phyloP scores from a whole-genome alignment of 108 stramenopile genomes.

The Nitzschia sp. region DNA sequence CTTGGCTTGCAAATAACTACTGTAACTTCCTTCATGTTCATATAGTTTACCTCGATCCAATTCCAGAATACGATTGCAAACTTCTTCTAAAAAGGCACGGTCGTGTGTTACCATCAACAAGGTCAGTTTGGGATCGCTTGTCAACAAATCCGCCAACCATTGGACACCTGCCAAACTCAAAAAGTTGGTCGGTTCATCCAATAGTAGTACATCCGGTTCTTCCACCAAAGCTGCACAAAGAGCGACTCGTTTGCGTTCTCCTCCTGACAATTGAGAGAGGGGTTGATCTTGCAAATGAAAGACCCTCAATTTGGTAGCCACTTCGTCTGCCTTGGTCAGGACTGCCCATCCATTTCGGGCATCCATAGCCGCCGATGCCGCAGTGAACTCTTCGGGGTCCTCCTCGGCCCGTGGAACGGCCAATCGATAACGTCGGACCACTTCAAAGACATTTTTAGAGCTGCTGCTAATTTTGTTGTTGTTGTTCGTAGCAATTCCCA shows the following conservation, averaged over 20 bases:
- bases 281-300: conserved; percentile 66
- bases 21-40: conserved; percentile 70
- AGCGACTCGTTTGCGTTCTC: conserved; percentile 86
- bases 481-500: conserved; percentile 48
- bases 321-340: conserved; percentile 78
- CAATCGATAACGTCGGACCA: conserved; percentile 60
- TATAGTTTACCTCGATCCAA: conserved; percentile 76
- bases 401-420: conserved; percentile 45
- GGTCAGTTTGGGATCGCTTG: conserved; percentile 73
- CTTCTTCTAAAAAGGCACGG: conserved; percentile 92
- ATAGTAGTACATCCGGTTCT: conserved; percentile 78
- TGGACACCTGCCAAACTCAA: conserved; percentile 92
- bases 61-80: conserved; percentile 78
- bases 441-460: conserved; percentile 49
- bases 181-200: conserved; percentile 95
- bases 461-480: background rate
- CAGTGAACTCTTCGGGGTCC: conserved; percentile 65
- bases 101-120: conserved; percentile 96
- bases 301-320: conserved; percentile 68
- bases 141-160: conserved; percentile 87
- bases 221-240: conserved; percentile 74
- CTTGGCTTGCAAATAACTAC: conserved; percentile 65
- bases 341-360: conserved; percentile 66
- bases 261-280: conserved; percentile 64
- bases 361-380: conserved; percentile 73